phyloP scores from a whole-genome alignment of 805 yeast species.

The Starmerella lactis-condensi region DNA sequence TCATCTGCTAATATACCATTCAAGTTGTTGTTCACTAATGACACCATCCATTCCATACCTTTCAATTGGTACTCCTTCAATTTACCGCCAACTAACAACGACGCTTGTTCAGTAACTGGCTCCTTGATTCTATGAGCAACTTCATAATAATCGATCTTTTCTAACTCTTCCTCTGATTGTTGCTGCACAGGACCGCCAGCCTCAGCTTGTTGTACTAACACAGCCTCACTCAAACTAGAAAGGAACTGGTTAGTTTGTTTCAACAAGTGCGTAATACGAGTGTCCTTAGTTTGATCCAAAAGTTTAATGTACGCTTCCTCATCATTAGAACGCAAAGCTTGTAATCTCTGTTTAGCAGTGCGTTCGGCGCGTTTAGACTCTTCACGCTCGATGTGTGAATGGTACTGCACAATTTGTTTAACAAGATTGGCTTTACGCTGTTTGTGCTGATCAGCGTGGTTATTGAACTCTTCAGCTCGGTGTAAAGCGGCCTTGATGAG shows the following conservation, averaged over 20 bases:
- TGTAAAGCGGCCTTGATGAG: constrained; percentile 18
- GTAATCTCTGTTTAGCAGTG: constrained; percentile 94
- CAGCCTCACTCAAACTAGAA: constrained; percentile 80
- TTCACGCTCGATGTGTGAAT: constrained; percentile 65
- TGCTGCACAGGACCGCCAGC: constrained; percentile 10
- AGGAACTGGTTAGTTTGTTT: constrained; percentile 81
- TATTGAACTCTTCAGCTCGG: constrained; percentile 17
- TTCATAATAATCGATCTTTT: constrained; percentile 66
- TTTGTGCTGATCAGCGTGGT: constrained; percentile 14
- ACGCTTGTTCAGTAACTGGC: constrained; percentile 60
- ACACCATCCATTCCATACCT: constrained; percentile 98
- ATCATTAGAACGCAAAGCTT: constrained; percentile 87
- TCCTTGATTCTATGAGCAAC: constrained; percentile 85
- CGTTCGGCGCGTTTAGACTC: constrained; percentile 77
- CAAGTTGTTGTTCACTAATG: constrained; percentile 75
- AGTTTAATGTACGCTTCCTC: constrained; percentile 93
- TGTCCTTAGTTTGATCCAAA: constrained; percentile 90
- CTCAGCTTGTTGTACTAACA: constrained; percentile 55
- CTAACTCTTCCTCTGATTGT: constrained; percentile 22
- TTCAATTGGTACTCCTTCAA: constrained; percentile 83
- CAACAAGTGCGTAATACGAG: constrained; percentile 86
- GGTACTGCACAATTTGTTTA: constrained; percentile 32
- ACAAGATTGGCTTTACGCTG: constrained; percentile 16
- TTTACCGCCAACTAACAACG: constrained; percentile 72
- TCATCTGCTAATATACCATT: constrained; percentile 96